Conservation (phyloP, 331 rosid species). For the Quercus lobata region DNA sequence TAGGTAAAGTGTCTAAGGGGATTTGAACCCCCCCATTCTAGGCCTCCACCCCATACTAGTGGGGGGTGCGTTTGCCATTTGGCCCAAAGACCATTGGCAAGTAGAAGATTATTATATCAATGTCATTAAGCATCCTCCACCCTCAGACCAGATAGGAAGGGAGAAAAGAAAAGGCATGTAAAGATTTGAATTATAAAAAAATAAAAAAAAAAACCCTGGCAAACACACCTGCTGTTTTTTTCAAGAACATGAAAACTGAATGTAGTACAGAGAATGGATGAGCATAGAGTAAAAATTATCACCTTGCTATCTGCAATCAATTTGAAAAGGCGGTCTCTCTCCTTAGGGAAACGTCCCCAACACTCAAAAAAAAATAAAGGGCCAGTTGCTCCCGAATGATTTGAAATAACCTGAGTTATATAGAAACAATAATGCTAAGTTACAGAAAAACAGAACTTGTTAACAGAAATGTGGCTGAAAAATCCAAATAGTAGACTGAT, state of each 20-base stretch:
- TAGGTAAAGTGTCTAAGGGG: too few species aligned
- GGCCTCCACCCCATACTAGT: too few species aligned
- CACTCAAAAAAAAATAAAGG: conserved; percentile 64
- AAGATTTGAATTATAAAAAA: too few species aligned
- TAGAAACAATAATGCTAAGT: neutral
- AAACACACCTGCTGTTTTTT: neutral
- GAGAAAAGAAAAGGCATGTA: neutral
- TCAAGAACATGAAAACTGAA: conserved; percentile 12
- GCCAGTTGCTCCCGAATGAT: conserved; percentile 61
- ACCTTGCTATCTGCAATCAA: conserved; percentile 72
- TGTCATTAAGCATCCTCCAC: neutral
- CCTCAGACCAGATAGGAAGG: neutral
- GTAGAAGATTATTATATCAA: neutral
- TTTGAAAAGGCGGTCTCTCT: conserved; percentile 67
- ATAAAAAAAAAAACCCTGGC: neutral
- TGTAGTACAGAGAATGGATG: neutral
- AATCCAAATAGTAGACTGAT: conserved; percentile 11
- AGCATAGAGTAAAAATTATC: conserved; percentile 1
- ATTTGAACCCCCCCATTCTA: too few species aligned
- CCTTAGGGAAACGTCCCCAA: conserved; percentile 86
- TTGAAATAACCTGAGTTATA: conserved; percentile 65
- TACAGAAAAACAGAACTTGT: conserved; percentile 8
- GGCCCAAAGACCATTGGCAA: neutral
- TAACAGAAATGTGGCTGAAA: neutral
- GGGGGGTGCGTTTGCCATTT: too few species aligned